phyloP scores from a whole-genome alignment of 1,139 yeast genomes.

The Yamadazyma oceani region DNA sequence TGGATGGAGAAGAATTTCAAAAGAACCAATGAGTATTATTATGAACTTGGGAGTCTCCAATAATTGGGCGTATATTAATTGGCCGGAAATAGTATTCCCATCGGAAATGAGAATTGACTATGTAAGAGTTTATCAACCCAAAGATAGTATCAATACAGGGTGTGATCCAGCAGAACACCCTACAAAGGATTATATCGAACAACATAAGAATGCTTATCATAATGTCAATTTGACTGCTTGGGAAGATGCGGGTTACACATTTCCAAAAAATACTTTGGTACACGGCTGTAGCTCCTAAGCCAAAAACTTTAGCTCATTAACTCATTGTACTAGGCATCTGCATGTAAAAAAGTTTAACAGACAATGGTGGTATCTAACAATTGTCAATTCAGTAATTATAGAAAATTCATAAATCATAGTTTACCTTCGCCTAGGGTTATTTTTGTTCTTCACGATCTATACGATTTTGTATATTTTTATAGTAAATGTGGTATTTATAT shows the following conservation, averaged over 20 bases:
- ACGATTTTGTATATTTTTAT: constrained; percentile 4
- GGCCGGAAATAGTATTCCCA: constrained; percentile 72
- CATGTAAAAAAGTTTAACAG: not conserved
- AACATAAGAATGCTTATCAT: constrained; percentile 60
- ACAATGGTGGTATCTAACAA: too few species aligned
- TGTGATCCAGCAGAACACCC: constrained; percentile 80
- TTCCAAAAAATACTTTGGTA: constrained; percentile 48
- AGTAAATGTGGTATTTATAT: not conserved
- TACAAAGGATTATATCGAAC: constrained; percentile 67
- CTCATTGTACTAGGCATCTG: not conserved
- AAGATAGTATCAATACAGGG: constrained; percentile 47
- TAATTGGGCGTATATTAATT: constrained; percentile 81
- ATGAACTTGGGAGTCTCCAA: constrained; percentile 79
- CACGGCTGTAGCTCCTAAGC: constrained; percentile 16
- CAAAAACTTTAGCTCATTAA: not conserved
- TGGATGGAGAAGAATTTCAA: constrained; percentile 69
- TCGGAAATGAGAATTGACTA: constrained; percentile 66
- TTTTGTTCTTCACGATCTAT: constrained; percentile 1
- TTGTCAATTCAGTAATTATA: too few species aligned
- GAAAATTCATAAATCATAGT: too few species aligned
- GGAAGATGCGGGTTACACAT: constrained; percentile 62
- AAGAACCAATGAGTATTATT: constrained; percentile 84
- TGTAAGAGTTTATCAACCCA: constrained; percentile 78
- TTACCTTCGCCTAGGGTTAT: not conserved
- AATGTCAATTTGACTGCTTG: constrained; percentile 66